Evolutionary conservation across 129 eudicot genomes (phyloP).

Genomic region (Rutidosis leptorrhynchoides): DNA sequence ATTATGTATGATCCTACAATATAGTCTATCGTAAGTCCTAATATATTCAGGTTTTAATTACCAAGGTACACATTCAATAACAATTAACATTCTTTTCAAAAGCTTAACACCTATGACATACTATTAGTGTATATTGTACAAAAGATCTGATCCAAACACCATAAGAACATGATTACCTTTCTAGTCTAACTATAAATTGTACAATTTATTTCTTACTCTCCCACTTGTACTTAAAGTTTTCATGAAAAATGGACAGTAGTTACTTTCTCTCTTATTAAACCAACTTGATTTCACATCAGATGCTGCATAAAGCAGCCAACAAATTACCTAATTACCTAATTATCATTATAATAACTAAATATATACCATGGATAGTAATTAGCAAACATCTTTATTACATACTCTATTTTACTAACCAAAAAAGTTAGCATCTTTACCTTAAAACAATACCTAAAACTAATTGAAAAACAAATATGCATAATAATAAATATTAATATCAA

Average conservation of each 20-base stretch:
- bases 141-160: neutral
- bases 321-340: no score
- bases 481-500: slow-evolving; percentile 19
- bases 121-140: neutral
- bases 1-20: neutral
- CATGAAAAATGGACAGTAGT: neutral
- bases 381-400: neutral
- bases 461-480: slow-evolving; percentile 14
- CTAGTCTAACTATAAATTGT: neutral
- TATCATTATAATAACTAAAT: neutral
- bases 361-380: neutral
- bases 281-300: neutral
- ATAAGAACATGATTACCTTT: neutral
- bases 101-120: neutral
- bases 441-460: slow-evolving; percentile 17
- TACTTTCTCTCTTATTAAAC: neutral
- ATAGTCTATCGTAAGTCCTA: neutral
- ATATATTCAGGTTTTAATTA: neutral
- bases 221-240: neutral
- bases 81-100: neutral
- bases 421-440: slow-evolving; percentile 12
- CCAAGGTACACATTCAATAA: neutral
- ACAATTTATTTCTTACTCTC: neutral
- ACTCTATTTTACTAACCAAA: neutral
- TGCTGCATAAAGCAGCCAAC: neutral